Evolutionary conservation across 192 early-diverging fungal genomes (phyloP), one percentile per base, ranked within the genome.

Genomic region (Gorgonomyces haynaldii): DNA sequence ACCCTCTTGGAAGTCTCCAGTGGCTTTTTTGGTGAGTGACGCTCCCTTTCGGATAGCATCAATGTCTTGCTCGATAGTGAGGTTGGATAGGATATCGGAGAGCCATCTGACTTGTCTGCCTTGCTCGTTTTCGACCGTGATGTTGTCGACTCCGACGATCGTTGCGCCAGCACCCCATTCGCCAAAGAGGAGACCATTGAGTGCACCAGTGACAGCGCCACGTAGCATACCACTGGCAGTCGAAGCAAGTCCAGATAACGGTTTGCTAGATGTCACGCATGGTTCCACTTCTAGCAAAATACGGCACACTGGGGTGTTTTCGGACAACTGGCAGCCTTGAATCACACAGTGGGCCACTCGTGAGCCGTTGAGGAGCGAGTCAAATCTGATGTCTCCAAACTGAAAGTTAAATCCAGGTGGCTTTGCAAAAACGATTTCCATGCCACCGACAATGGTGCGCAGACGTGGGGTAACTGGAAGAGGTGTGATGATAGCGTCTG

Each of bases 111-210:
- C 50, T 30, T 15, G 22, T 25, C 28, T 23, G 1, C 37, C 37
- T 21, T 39, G 15, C 19, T 37, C 50, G 27, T 52, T 39, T 30
- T 52, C 36, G 17, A 52, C 24, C 25, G 13, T 17, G 5, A 52
- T 23, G 15, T 39, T 39, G 9, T 15, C 8, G 16, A 52, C 26
- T 21, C 50, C 50, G 4, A 52, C 4, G 1, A 52, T 13, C 0
- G 35, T 52, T 23, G 50, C 21, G n/a, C 26, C 37, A 20, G 50
- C 50, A 1, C 50, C 50, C 50, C 50, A 52, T 21, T 52, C 50
- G 5, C 37, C 36, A 28, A 31, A 52, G 1, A 52, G 37, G 2
- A 52, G 19, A 4, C 50, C 50, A 30, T 52, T 37, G 37, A 24
- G 26, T 9, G 37, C 39, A 1, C 50, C 50, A 17, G 28, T 28